These are phyloP conservation scores for Kalaharituber pfeilii DNA, from an alignment of 2,329 filamentous ascomycete genomes.

Conservation along the genomic window DNA sequence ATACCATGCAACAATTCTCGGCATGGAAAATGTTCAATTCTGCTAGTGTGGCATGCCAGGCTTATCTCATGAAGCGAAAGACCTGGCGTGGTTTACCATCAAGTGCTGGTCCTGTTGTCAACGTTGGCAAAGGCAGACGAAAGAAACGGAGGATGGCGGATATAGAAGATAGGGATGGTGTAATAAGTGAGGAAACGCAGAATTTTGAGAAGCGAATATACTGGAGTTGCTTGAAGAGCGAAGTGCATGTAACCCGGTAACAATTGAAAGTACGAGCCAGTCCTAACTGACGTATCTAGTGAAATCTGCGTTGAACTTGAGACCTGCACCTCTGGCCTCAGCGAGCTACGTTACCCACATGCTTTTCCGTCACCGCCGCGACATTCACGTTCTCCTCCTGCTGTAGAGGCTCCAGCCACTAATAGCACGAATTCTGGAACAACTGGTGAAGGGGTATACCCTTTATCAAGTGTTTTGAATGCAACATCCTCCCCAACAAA, in stretches of 20 bases:
- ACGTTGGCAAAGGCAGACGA: constrained; percentile 1
- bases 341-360: constrained; percentile 23
- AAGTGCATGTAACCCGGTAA: constrained; percentile 24
- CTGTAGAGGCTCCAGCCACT: constrained; percentile 4
- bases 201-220: constrained; percentile 24
- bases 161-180: constrained; percentile 5
- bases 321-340: constrained; percentile 14
- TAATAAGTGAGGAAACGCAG: constrained; percentile 11
- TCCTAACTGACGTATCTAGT: too few species aligned
- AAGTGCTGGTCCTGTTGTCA: neutral
- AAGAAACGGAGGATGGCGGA: constrained; percentile 1
- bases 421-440: neutral
- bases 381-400: constrained; percentile 13
- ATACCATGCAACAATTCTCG: constrained; percentile 24
- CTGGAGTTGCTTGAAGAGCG: constrained; percentile 27
- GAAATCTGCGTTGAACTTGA: constrained; percentile 16
- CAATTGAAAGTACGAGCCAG: neutral
- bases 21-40: constrained; percentile 25
- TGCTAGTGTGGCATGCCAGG: constrained; percentile 21
- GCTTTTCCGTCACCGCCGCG: constrained; percentile 24
- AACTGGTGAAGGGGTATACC: neutral
- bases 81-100: neutral
- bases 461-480: neutral
- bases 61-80: constrained; percentile 10
- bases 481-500: neutral